Conservation (phyloP, 2,329 filamentous ascomycete genomes). For the Lachnellula arida region DNA sequence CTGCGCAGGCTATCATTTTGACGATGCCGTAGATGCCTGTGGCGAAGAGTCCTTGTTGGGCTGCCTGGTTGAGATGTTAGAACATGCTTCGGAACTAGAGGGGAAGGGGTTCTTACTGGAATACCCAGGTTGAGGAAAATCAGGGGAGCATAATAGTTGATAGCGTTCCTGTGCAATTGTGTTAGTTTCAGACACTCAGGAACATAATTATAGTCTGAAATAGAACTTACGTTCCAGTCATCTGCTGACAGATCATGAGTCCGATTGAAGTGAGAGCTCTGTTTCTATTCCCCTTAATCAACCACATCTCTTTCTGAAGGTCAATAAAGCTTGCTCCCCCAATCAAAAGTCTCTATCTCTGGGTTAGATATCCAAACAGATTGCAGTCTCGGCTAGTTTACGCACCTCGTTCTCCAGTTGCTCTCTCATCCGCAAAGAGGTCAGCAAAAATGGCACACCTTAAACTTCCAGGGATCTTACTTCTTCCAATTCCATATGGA, state of each 20-base stretch:
- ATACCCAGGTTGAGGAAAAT: constrained; percentile 66
- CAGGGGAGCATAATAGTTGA: constrained; percentile 54
- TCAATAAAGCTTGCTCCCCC: constrained; percentile 45
- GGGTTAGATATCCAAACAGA: neutral
- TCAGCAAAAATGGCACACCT: neutral
- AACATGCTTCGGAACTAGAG: neutral
- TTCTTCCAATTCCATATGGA: constrained; percentile 46
- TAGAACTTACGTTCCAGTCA: constrained; percentile 49
- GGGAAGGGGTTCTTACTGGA: constrained; percentile 28
- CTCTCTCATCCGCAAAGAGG: constrained; percentile 32
- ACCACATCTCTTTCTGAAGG: constrained; percentile 58
- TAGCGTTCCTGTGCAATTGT: constrained; percentile 39
- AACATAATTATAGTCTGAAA: neutral
- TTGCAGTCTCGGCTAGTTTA: neutral
- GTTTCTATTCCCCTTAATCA: constrained; percentile 54
- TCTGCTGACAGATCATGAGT: constrained; percentile 62
- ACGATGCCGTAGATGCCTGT: constrained; percentile 71
- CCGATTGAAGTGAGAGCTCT: constrained; percentile 61
- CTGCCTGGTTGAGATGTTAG: constrained; percentile 32
- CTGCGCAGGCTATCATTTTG: constrained; percentile 59
- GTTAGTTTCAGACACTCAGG: neutral
- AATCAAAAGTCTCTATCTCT: constrained; percentile 35
- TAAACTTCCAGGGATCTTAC: constrained; percentile 39
- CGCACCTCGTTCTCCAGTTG: constrained; percentile 46
- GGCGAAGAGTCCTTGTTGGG: constrained; percentile 59